Conservation (phyloP, 2,329 filamentous ascomycete species). For the Colletotrichum cordylinicola region DNA sequence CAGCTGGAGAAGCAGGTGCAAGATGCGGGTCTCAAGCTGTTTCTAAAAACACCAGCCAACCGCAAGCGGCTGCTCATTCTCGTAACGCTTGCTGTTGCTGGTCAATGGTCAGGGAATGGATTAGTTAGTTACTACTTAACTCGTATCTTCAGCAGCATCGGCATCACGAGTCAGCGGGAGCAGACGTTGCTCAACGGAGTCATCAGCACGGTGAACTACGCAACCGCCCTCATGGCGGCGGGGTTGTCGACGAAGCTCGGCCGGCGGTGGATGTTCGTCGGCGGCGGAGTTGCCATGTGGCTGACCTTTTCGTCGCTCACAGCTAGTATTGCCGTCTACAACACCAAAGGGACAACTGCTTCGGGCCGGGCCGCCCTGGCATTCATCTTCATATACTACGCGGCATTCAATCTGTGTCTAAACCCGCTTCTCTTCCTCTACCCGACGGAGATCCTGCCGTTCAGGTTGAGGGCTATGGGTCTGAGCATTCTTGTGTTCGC, state of each 20-base stretch:
- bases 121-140: conserved; percentile 42
- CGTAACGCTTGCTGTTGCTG: conserved; percentile 27
- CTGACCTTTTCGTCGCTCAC: background rate
- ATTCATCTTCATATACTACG: conserved; percentile 43
- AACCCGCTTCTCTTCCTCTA: conserved; percentile 18
- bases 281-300: conserved; percentile 7
- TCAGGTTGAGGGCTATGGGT: conserved; percentile 31
- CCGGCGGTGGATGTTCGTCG: conserved; percentile 32
- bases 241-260: background rate
- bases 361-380: conserved; percentile 21
- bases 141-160: conserved; percentile 33
- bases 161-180: conserved; percentile 34
- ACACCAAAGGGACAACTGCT: background rate
- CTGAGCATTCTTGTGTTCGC: conserved; percentile 27
- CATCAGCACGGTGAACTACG: background rate
- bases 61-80: conserved; percentile 28
- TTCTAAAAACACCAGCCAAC: conserved; percentile 29
- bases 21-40: background rate
- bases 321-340: background rate
- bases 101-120: conserved; percentile 33
- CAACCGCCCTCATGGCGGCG: background rate
- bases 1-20: background rate
- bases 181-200: conserved; percentile 46
- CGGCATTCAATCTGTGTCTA: background rate
- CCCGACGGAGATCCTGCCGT: conserved; percentile 31